These are phyloP conservation scores for Heliamphora ciliata DNA, from an alignment of 179 eudicot genomes.

Conservation along the genomic window DNA sequence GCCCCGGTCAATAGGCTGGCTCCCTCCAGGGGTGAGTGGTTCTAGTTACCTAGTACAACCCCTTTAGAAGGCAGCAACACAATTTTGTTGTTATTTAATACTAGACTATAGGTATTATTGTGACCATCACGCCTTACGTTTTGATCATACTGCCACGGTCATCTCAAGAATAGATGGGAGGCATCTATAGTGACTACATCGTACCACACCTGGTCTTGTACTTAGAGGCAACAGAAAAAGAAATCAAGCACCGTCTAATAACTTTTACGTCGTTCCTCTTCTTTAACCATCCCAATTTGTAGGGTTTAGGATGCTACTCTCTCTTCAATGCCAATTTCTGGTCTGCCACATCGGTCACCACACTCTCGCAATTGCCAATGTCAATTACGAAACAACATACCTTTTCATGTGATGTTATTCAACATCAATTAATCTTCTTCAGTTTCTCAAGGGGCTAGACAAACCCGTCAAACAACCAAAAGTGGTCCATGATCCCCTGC, in stretches of 20 bases:
- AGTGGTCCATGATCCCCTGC: not conserved
- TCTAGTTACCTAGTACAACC: not conserved
- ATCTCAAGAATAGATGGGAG: not conserved
- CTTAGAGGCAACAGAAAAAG: not conserved
- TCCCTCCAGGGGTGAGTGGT: not conserved
- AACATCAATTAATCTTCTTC: not conserved
- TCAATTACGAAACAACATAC: not conserved
- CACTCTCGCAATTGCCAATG: not conserved
- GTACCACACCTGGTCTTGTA: not conserved
- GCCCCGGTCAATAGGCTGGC: not conserved
- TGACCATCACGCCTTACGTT: not conserved
- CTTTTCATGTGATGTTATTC: not conserved
- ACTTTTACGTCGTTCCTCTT: not conserved
- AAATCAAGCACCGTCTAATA: not conserved
- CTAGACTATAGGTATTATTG: not conserved
- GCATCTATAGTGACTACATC: not conserved
- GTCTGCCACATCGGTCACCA: not conserved
- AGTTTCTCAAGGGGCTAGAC: not conserved
- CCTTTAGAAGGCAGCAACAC: not conserved
- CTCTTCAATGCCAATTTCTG: not conserved
- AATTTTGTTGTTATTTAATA: not conserved
- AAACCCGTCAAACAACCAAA: not conserved
- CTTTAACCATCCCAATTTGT: not conserved
- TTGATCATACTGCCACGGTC: not conserved
- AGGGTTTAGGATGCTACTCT: not conserved